Percentiles rank a stretch among this genome's conserved stretches.
These are phyloP conservation scores for Fusarium mundagurra DNA, from an alignment of 2,329 filamentous ascomycete species.

Conservation along the genomic window DNA sequence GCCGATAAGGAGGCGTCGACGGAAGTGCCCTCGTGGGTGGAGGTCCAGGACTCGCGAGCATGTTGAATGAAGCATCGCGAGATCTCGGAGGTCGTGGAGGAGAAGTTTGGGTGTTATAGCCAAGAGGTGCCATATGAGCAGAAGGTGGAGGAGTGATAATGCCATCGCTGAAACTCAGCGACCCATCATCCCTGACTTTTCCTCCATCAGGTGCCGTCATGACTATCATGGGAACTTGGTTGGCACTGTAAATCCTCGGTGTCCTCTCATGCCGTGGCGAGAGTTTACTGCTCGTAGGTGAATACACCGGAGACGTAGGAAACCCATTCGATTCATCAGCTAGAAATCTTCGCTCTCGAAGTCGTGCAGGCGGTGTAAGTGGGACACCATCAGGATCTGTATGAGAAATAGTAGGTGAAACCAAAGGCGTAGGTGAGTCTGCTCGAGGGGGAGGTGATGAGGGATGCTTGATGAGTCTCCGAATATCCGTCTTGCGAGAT, in stretches of 20 bases:
- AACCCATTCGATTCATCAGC: constrained; percentile 40
- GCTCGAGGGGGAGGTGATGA: constrained; percentile 39
- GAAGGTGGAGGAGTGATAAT: constrained; percentile 15
- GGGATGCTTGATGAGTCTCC: constrained; percentile 34
- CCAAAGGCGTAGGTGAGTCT: constrained; percentile 55
- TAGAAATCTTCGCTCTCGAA: constrained; percentile 57
- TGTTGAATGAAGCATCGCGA: constrained; percentile 16
- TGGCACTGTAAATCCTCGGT: constrained; percentile 17
- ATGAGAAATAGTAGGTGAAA: constrained; percentile 50
- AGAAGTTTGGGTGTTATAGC: constrained; percentile 7
- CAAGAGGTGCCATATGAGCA: neutral
- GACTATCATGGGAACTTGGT: constrained; percentile 30
- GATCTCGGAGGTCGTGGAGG: constrained; percentile 22
- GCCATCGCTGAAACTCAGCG: constrained; percentile 1
- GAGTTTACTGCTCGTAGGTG: constrained; percentile 50
- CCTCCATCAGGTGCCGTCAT: constrained; percentile 26
- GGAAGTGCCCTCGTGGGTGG: constrained; percentile 56
- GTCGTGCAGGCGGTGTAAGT: constrained; percentile 58
- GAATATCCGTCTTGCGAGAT: constrained; percentile 12
- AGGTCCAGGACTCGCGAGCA: constrained; percentile 51
- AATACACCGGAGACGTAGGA: constrained; percentile 51
- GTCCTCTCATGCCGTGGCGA: constrained; percentile 47
- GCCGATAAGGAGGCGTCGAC: constrained; percentile 27
- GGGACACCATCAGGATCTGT: constrained; percentile 36
- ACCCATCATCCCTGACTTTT: neutral